phyloP scores from a whole-genome alignment of 2,329 filamentous ascomycete genomes.

The Fusarium succisae region DNA sequence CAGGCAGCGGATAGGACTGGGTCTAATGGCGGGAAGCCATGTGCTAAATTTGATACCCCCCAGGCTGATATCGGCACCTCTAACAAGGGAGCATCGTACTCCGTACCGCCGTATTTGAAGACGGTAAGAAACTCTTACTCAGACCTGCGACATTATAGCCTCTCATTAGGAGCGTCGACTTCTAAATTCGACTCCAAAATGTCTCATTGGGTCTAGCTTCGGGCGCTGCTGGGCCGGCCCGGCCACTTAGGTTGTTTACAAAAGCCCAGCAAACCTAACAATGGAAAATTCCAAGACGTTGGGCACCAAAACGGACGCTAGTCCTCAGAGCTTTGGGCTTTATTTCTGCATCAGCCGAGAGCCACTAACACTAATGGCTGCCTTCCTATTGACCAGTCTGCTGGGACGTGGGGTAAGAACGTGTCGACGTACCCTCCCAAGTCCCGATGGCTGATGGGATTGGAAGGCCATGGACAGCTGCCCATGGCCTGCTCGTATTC shows the following conservation, averaged over 20 bases:
- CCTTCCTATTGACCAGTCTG: constrained; percentile 41
- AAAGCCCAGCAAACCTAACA: constrained; percentile 29
- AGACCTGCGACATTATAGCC: constrained; percentile 9
- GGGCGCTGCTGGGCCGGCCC: constrained; percentile 42
- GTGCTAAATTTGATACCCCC: constrained; percentile 34
- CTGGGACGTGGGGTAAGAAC: constrained; percentile 37
- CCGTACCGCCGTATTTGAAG: background rate
- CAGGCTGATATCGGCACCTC: constrained; percentile 30
- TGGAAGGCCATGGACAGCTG: background rate
- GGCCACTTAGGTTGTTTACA: constrained; percentile 30
- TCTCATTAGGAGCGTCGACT: constrained; percentile 13
- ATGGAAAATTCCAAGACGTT: constrained; percentile 32
- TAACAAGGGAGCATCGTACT: background rate
- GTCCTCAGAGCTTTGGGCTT: constrained; percentile 29
- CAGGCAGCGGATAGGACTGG: constrained; percentile 5
- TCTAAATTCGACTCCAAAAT: constrained; percentile 22
- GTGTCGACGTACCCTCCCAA: constrained; percentile 18
- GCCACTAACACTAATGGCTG: constrained; percentile 36
- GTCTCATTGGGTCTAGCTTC: constrained; percentile 35
- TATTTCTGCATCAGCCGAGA: constrained; percentile 40
- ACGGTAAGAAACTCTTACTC: constrained; percentile 16
- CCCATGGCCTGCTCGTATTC: constrained; percentile 2
- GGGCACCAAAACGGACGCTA: constrained; percentile 44
- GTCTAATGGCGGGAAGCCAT: constrained; percentile 37
- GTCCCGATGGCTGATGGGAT: constrained; percentile 18